Conservation (phyloP, 768 basidiomycete genomes). For the Boletus reticuloceps region DNA sequence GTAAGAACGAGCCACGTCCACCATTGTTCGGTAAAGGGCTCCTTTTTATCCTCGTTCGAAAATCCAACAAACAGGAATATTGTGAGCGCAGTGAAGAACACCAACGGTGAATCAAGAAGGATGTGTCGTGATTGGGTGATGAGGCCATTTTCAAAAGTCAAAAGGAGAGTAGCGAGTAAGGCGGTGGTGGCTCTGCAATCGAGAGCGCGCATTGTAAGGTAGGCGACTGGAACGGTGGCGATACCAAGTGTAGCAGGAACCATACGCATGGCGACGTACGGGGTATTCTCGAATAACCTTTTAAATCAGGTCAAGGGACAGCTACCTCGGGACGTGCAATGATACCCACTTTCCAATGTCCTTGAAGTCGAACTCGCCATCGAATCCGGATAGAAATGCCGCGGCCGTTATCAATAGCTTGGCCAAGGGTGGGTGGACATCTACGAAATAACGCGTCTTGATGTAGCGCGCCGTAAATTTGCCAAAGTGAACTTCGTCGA, state of each 20-base stretch:
- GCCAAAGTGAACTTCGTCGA: slow-evolving; percentile 98
- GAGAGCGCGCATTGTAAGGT: slow-evolving; percentile 90
- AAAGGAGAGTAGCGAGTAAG: slow-evolving; percentile 83
- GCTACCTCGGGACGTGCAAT: background rate
- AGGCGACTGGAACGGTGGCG: slow-evolving; percentile 84
- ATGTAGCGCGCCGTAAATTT: slow-evolving; percentile 96
- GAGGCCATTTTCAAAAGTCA: slow-evolving; percentile 96
- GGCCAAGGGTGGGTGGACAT: slow-evolving; percentile 96
- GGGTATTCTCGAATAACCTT: slow-evolving; percentile 82
- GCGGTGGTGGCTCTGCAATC: slow-evolving; percentile 92
- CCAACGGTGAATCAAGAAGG: slow-evolving; percentile 95
- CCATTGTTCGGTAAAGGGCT: slow-evolving; percentile 84
- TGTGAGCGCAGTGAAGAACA: slow-evolving; percentile 96
- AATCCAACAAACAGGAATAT: slow-evolving; percentile 87
- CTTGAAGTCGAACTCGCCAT: slow-evolving; percentile 95
- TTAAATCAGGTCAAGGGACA: background rate
- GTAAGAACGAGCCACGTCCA: slow-evolving; percentile 91
- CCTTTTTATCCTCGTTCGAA: slow-evolving; percentile 83
- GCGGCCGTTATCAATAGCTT: slow-evolving; percentile 94
- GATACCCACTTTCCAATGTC: slow-evolving; percentile 89
- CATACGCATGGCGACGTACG: slow-evolving; percentile 96
- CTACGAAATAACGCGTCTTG: slow-evolving; percentile 87
- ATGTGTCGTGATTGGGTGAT: slow-evolving; percentile 96
- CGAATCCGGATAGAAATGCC: slow-evolving; percentile 81
- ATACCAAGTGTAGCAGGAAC: slow-evolving; percentile 91